Conservation (phyloP, 2,329 filamentous ascomycete genomes). For the Paraphoma sp. region DNA sequence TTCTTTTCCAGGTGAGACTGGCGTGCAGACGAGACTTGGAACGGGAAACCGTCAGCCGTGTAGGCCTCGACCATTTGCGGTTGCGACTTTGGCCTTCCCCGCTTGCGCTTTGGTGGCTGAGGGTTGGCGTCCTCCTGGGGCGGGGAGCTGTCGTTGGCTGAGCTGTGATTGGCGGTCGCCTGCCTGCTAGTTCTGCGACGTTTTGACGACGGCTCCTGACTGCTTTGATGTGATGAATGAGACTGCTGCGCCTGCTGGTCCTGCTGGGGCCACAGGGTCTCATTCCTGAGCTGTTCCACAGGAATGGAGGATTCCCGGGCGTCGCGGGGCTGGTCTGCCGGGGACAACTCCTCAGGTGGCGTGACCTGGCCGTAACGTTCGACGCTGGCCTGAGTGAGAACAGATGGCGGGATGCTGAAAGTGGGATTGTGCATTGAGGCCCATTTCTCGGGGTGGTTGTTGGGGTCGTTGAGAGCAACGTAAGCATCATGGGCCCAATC, state of each 20-base stretch:
- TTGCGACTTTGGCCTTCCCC: slow-evolving; percentile 44
- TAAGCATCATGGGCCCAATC: slow-evolving; percentile 40
- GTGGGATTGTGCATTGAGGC: slow-evolving; percentile 13
- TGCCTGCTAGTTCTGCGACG: slow-evolving; percentile 35
- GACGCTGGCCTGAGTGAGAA: slow-evolving; percentile 34
- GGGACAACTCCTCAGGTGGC: slow-evolving; percentile 45
- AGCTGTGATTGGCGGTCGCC: slow-evolving; percentile 9
- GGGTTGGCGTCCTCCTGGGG: slow-evolving; percentile 24
- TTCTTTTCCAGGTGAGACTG: slow-evolving; percentile 68
- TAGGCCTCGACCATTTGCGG: slow-evolving; percentile 39
- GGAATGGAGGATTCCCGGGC: slow-evolving; percentile 33
- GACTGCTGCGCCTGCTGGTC: background rate
- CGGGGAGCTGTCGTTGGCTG: slow-evolving; percentile 3
- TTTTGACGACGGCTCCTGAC: slow-evolving; percentile 25
- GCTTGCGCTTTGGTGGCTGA: slow-evolving; percentile 44
- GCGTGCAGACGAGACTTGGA: slow-evolving; percentile 43
- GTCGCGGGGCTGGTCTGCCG: slow-evolving; percentile 18
- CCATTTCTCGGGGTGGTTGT: slow-evolving; percentile 29
- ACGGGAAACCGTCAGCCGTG: slow-evolving; percentile 41
- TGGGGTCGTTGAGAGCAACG: slow-evolving; percentile 28
- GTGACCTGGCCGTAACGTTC: slow-evolving; percentile 46
- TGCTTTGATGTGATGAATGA: slow-evolving; percentile 4
- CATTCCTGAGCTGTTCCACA: slow-evolving; percentile 37
- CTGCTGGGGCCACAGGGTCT: slow-evolving; percentile 30
- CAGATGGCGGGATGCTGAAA: slow-evolving; percentile 38